Evolutionary conservation across 306 rosid genomes (phyloP), one percentile per base, ranked within the genome.

Genomic region (Vachellia pachyceras): DNA sequence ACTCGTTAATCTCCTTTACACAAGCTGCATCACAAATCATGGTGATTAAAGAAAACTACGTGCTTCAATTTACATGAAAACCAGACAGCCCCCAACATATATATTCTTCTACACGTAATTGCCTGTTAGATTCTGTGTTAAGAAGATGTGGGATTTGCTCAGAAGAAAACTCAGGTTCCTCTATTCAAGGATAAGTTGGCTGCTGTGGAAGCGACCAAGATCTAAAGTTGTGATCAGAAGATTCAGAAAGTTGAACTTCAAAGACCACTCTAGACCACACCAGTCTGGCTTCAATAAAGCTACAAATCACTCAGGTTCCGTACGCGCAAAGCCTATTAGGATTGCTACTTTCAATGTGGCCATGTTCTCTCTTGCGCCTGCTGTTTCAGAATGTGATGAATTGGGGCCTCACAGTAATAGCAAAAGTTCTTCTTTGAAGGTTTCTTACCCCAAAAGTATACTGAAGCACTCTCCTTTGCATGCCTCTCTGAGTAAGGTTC

Each of bases 351-450:
- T 91, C 87, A 93, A 93, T 78, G 98, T 93, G 77, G 98, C 98
- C 57, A 93, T 93, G 98, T 93, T 93, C 80, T 88, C 98, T 10
- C 93, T 93, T 52, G 98, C 98, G 20, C 97, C 97, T 77, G 98
- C 97, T 12, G 82, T 91, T 75, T 86, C 97, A 54, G 91, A 86
- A 73, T 39, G 76, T 84, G 97, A 80, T 58, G 84, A 79, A 69
- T 37, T 85, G 55, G 85, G 78, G 33, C 78, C 72, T 25, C 74
- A 36, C 22, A 73, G 81, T 45, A 80, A 78, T 69, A 78, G 71
- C 73, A 41, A 41, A 36, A 40, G 73, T 68, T 68, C 73, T 46
- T 33, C 86, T 6, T 3, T 50, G 18, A 85, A 68, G 68, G 70
- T 23, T 70, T 89, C 81, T 41, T 76, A 69, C 77, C 98, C 98